Evolutionary conservation across 345 rosid species (phyloP), one percentile per base, ranked within the genome.

Genomic region (Linum lewisii): DNA sequence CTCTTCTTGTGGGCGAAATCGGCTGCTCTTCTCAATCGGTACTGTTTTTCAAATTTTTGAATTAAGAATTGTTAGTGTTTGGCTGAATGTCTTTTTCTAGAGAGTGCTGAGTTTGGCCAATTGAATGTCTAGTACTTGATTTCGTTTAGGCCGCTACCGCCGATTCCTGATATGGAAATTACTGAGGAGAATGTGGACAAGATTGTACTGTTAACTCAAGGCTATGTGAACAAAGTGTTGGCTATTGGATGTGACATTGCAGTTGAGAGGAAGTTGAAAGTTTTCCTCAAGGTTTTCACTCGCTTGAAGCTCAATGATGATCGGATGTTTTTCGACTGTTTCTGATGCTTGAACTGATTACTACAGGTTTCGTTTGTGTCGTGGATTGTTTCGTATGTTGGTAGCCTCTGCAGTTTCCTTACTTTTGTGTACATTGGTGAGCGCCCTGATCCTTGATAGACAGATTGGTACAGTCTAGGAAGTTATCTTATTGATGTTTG

Each of bases 1-100:
- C 88, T 94, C 79, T 94, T 90, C 80, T 63, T 87, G 24, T 90
- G 99, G 99, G 96, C 93, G 21, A 94, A 90, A 78, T 94, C 99
- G 66, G 99, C 99, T 72, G 69, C 82, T 16, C 84, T 94, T 62
- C 93, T 94, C 56, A 94, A 90, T 65, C 79, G 99, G 99, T 94
- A 72, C 23, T 58, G 3, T 58, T 58, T 50, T 23, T 19, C n/a
- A 14, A 15, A 51, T 18, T 38, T 22, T 11, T 44, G 16, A 19
- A 6, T n/a, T 59, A 34, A n/a, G 47, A 42, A 42, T 15, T 0
- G 2, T 42, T 2, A 42, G 18, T 42, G 14, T 11, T 42, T 42
- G 9, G 47, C 2, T 42, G 16, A 42, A 11, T 6, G 11, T 14
- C 47, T 11, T 11, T 6, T 3, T 11, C 7, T 7, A 42, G 15